A percentile compares a stretch with the other conserved stretches of the same genome.
phyloP scores from a whole-genome alignment of 192 early-diverging fungal species.

The Coemansia sp. region DNA sequence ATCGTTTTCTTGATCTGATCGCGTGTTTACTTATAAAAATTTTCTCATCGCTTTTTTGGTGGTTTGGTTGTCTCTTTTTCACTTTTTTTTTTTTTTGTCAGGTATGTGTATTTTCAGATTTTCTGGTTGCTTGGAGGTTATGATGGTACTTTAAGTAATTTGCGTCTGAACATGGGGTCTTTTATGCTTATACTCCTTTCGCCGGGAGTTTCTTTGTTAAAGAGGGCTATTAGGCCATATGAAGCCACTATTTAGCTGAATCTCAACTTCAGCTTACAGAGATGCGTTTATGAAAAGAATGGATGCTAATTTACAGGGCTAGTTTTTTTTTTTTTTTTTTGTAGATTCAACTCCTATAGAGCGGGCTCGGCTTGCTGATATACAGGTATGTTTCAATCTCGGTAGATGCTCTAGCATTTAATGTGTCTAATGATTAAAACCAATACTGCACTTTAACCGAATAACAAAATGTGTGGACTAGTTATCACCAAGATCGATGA shows the following conservation, averaged over 20 bases:
- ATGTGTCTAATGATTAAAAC: constrained; percentile 6
- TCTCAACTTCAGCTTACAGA: not conserved
- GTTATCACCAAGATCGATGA: constrained; percentile 10
- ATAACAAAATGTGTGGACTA: constrained; percentile 1
- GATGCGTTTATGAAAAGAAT: not conserved
- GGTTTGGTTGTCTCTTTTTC: not conserved
- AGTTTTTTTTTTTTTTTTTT: too few species aligned
- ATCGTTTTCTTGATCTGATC: not conserved
- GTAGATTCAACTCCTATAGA: too few species aligned
- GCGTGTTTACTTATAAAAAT: constrained; percentile 2
- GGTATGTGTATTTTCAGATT: constrained; percentile 11
- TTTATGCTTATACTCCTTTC: constrained; percentile 33
- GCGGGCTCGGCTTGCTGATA: too few species aligned
- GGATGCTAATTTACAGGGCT: too few species aligned
- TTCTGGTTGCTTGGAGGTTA: not conserved
- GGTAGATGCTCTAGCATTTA: too few species aligned
- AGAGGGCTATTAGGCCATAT: constrained; percentile 31
- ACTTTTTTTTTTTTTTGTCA: constrained; percentile 5
- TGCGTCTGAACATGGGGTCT: constrained; percentile 48
- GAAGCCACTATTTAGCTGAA: constrained; percentile 41
- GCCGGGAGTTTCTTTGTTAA: constrained; percentile 34
- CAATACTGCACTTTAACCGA: constrained; percentile 4
- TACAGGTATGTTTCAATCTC: too few species aligned
- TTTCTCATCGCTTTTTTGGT: not conserved
- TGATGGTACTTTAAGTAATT: constrained; percentile 55